These are phyloP conservation scores for Zymoseptoria ardabiliae DNA, from an alignment of 2,329 filamentous ascomycete species.

Conservation along the genomic window DNA sequence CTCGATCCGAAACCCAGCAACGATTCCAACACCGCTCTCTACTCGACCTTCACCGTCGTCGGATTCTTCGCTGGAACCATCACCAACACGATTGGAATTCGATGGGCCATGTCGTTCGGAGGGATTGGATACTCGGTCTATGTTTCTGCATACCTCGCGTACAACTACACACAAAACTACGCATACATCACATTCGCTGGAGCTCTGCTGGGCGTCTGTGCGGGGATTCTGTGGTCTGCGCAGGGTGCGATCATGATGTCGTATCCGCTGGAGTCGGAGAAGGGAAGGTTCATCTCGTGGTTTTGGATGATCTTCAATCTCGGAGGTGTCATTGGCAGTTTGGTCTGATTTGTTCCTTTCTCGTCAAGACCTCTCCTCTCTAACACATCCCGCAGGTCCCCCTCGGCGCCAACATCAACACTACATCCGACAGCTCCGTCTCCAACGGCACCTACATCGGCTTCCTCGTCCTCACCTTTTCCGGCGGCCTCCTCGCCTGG, in stretches of 20 bases:
- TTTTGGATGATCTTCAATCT: constrained; percentile 97
- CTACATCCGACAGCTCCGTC: constrained; percentile 44
- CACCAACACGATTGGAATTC: constrained; percentile 68
- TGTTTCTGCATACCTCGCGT: constrained; percentile 61
- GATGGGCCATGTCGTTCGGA: constrained; percentile 60
- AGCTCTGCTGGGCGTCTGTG: constrained; percentile 68
- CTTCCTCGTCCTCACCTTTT: constrained; percentile 75
- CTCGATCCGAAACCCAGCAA: constrained; percentile 46
- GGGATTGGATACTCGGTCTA: constrained; percentile 73
- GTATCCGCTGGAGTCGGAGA: constrained; percentile 72
- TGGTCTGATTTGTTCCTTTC: constrained; percentile 39
- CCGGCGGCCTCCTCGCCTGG: constrained; percentile 63
- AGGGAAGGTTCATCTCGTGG: constrained; percentile 81
- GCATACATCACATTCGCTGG: constrained; percentile 73
- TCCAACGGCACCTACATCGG: constrained; percentile 79
- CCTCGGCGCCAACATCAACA: constrained; percentile 64
- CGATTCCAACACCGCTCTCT: constrained; percentile 62
- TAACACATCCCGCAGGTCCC: constrained; percentile 47
- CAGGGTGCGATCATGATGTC: constrained; percentile 86
- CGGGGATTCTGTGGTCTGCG: constrained; percentile 73
- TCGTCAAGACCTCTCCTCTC: neutral
- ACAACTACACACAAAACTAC: constrained; percentile 58
- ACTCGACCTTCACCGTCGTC: constrained; percentile 62
- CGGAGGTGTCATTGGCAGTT: constrained; percentile 76
- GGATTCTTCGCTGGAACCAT: constrained; percentile 63